Percentiles rank a stretch among this genome's conserved stretches.
Conservation (phyloP, 2,329 filamentous ascomycete species). For the Pseudogymnoascus sp. region DNA sequence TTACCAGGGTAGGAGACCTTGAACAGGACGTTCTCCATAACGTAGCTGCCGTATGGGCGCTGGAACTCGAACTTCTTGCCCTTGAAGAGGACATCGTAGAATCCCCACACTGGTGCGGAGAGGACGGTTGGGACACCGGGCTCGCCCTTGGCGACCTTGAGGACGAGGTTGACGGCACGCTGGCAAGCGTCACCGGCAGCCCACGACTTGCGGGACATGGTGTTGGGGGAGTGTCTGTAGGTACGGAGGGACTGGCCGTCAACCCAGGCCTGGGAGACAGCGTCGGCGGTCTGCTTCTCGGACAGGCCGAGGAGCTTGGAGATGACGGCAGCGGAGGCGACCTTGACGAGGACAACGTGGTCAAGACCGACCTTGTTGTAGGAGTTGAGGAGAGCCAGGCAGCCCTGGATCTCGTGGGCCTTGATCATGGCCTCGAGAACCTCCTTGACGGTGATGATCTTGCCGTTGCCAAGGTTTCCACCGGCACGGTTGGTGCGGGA, state of each 20-base stretch:
- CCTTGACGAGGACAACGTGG: conserved; percentile 97
- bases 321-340: conserved; percentile 87
- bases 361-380: conserved; percentile 98
- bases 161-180: conserved; percentile 80
- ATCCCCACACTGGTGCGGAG: conserved; percentile 89
- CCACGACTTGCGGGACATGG: conserved; percentile 99
- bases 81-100: conserved; percentile 97
- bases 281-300: conserved; percentile 88
- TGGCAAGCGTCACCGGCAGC: conserved; percentile 97
- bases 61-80: conserved; percentile 95
- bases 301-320: conserved; percentile 88
- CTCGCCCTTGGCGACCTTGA: conserved; percentile 90
- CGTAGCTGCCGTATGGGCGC: conserved; percentile 92
- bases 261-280: conserved; percentile 94
- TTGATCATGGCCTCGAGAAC: conserved; percentile 98
- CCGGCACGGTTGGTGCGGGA: conserved; percentile 76
- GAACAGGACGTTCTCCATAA: conserved; percentile 99
- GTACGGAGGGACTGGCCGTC: conserved; percentile 94
- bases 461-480: conserved; percentile 76
- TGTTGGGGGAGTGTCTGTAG: conserved; percentile 96
- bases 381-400: conserved; percentile 92
- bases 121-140: conserved; percentile 85
- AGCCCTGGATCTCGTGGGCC: conserved; percentile 98
- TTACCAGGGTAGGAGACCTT: conserved; percentile 96
- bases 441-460: conserved; percentile 81